Evolutionary conservation across 805 yeast species (phyloP), one percentile per base, ranked within the genome.

Genomic region (Babjeviella inositovora): DNA sequence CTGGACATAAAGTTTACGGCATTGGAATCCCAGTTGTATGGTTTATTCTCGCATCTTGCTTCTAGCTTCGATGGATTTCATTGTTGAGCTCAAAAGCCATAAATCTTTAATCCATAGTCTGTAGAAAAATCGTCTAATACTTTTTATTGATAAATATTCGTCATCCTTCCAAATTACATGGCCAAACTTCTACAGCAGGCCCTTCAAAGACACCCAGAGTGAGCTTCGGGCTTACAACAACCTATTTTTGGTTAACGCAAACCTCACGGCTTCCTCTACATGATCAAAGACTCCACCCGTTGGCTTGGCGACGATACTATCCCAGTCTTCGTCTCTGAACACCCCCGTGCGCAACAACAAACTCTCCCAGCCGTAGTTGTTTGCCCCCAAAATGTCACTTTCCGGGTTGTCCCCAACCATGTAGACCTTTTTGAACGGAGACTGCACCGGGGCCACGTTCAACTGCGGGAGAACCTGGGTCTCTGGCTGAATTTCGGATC

Each of bases 351-450:
- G 58, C 13, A 90, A 81, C 21, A 90, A 60, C 17, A 82, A 64
- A 8, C 90, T 71, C 23, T 75, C 69, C 97, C 97, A 90, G 4
- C 95, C 93, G 41, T 73, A 71, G 23, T 55, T 53, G 35, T 76
- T 73, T 5, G 94, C 98, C 1, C 98, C 98, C 26, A 62, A 60
- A 25, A 90, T 90, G 43, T 90, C 98, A 23, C 84, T 68, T 14
- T 74, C 90, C 4, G 96, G 97, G 45, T 90, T 90, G 48, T 90
- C 98, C 14, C 98, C 98, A 17, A 90, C 81, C 98, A 90, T 90
- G 49, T 61, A 85, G 2, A 90, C 75, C n/a, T 61, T 47, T 17
- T 55, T 50, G 35, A 76, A 57, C n/a, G 65, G 70, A 0, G 61
- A 35, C 3, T 30, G 11, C 4, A 25, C 26, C 5, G 62, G 62